Conservation (phyloP, 1,284 basidiomycete genomes). For the Sporisorium graminicola region DNA sequence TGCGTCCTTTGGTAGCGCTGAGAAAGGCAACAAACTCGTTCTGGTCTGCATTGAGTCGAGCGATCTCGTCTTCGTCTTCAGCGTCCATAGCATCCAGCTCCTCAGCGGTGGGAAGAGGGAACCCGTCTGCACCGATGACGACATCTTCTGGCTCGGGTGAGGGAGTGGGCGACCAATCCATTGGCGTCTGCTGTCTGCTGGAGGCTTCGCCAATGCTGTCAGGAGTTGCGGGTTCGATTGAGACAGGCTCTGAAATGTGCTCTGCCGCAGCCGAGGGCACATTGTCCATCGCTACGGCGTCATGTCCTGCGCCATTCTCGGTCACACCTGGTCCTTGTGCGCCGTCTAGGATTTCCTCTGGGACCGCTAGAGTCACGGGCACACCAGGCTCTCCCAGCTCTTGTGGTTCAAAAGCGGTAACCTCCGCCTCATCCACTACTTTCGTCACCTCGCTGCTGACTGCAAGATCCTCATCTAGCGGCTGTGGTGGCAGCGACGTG, state of each 20-base stretch:
- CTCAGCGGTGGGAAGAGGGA: slow-evolving; percentile 85
- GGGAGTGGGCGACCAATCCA: slow-evolving; percentile 58
- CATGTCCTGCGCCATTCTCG: slow-evolving; percentile 12
- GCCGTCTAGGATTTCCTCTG: slow-evolving; percentile 13
- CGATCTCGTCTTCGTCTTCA: slow-evolving; percentile 75
- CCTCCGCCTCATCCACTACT: background rate
- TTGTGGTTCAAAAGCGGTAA: background rate
- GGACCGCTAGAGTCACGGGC: slow-evolving; percentile 20
- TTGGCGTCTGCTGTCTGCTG: slow-evolving; percentile 34
- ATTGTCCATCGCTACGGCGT: slow-evolving; percentile 46
- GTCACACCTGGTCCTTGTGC: slow-evolving; percentile 27
- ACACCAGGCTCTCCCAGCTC: slow-evolving; percentile 21
- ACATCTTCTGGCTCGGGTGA: slow-evolving; percentile 68
- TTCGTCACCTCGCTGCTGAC: background rate
- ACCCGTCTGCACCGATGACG: slow-evolving; percentile 65
- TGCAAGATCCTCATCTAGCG: background rate
- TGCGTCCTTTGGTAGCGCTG: slow-evolving; percentile 80
- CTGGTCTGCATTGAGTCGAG: slow-evolving; percentile 74
- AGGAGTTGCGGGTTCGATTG: slow-evolving; percentile 2
- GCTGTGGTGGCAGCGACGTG: background rate
- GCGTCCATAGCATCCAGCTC: slow-evolving; percentile 76
- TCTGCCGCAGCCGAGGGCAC: slow-evolving; percentile 38
- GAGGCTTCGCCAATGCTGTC: background rate
- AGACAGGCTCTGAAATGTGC: slow-evolving; percentile 7
- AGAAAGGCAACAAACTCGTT: slow-evolving; percentile 83